Percentiles rank a stretch among this genome's conserved stretches.
Evolutionary conservation across 164 flowering plant genomes (phyloP).

Genomic region (Tetracentron sinense): DNA sequence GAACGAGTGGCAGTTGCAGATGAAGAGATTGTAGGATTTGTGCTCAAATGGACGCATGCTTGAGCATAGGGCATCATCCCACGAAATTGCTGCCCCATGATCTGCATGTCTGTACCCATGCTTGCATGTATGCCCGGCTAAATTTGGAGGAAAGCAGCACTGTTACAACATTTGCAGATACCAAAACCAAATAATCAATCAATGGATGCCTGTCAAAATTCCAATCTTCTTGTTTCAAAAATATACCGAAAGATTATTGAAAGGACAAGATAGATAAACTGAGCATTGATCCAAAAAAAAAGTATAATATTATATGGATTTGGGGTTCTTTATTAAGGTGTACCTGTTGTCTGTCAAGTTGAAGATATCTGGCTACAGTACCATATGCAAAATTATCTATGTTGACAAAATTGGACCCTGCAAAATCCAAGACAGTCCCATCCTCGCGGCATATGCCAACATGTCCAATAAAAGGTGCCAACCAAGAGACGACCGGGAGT

Average conservation of each 20-base stretch:
- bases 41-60: conserved; percentile 57
- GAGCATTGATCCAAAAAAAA: not conserved
- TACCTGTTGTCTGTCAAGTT: conserved; percentile 81
- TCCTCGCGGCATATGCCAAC: conserved; percentile 94
- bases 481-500: conserved; percentile 92
- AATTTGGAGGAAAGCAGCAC: conserved; percentile 88
- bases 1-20: conserved; percentile 89
- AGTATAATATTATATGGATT: not conserved
- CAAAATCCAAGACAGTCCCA: conserved; percentile 70
- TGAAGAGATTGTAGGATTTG: conserved; percentile 81
- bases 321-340: not conserved
- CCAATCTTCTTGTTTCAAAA: not conserved
- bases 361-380: conserved; percentile 73
- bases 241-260: too few relatives aligned
- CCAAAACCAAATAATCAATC: not conserved
- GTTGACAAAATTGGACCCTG: conserved; percentile 77
- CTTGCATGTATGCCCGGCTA: conserved; percentile 65
- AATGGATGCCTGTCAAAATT: too few relatives aligned
- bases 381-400: conserved; percentile 81
- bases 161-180: conserved; percentile 21
- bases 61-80: conserved; percentile 75
- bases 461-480: conserved; percentile 96
- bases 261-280: not conserved
- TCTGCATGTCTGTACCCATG: conserved; percentile 65
- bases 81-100: conserved; percentile 62